A percentile compares a stretch with the other conserved stretches of the same genome.
phyloP scores from a whole-genome alignment of 139 green algal species.

The Yamagishiella unicocca region DNA sequence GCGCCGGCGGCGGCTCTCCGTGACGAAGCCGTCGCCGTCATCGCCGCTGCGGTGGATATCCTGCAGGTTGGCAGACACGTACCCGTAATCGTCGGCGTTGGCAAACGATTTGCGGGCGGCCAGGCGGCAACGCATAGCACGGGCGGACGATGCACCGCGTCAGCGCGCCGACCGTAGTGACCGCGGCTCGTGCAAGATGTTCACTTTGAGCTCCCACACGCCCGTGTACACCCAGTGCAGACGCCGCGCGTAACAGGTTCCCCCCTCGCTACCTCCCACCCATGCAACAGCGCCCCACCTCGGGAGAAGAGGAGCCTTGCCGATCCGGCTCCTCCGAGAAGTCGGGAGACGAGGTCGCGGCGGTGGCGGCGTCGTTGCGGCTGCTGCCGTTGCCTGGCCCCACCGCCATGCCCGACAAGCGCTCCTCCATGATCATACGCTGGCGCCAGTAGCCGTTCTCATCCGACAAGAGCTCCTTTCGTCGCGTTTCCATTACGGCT shows the following conservation, averaged over 20 bases:
- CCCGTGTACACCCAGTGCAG: too few relatives aligned
- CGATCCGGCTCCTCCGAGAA: constrained; percentile 17
- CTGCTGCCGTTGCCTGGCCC: neutral
- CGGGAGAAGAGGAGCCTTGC: neutral
- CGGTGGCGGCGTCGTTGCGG: neutral
- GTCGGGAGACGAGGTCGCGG: neutral
- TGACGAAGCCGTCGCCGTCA: constrained; percentile 29
- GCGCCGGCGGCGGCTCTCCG: constrained; percentile 34
- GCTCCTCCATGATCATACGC: constrained; percentile 75
- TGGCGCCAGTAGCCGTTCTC: constrained; percentile 84
- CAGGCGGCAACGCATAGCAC: too few relatives aligned
- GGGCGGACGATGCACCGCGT: too few relatives aligned
- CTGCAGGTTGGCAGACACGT: neutral
- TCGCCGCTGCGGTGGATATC: neutral
- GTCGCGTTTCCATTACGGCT: constrained; percentile 75
- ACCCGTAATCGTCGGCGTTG: too few relatives aligned
- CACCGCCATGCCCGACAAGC: constrained; percentile 8
- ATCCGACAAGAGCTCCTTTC: constrained; percentile 81
- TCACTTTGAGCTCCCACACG: too few relatives aligned
- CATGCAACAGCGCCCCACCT: neutral
- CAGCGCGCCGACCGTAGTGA: too few relatives aligned
- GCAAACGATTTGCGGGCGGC: too few relatives aligned
- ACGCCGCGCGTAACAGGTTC: too few relatives aligned
- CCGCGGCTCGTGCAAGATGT: too few relatives aligned
- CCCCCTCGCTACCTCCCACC: too few relatives aligned